A percentile compares a stretch with the other conserved stretches of the same genome.
phyloP scores from a whole-genome alignment of 768 basidiomycete genomes.

The Tricholoma hemisulphureum region DNA sequence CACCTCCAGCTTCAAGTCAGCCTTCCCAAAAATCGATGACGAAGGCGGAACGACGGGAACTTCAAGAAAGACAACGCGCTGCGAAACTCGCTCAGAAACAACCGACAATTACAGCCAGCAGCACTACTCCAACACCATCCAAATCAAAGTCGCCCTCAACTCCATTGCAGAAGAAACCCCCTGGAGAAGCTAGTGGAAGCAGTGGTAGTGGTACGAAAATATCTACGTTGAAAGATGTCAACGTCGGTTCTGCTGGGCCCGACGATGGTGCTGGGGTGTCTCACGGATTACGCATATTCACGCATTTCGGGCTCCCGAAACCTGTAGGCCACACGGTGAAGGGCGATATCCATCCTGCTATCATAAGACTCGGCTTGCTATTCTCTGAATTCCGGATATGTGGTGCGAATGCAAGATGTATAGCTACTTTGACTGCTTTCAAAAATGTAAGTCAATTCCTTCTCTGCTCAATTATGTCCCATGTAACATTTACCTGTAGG shows the following conservation, averaged over 20 bases:
- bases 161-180: slow-evolving; percentile 32
- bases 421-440: slow-evolving; percentile 88
- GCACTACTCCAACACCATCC: slow-evolving; percentile 18
- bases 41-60: slow-evolving; percentile 76
- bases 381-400: slow-evolving; percentile 91
- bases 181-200: slow-evolving; percentile 24
- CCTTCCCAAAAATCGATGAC: slow-evolving; percentile 71
- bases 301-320: slow-evolving; percentile 81
- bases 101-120: slow-evolving; percentile 17
- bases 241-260: slow-evolving; percentile 12
- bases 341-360: slow-evolving; percentile 88
- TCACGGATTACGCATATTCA: slow-evolving; percentile 78
- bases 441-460: slow-evolving; percentile 65
- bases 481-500: slow-evolving; percentile 42
- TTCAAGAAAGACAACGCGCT: slow-evolving; percentile 78
- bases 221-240: slow-evolving; percentile 25
- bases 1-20: slow-evolving; percentile 17
- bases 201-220: slow-evolving; percentile 17
- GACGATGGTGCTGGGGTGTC: slow-evolving; percentile 42
- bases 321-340: slow-evolving; percentile 52
- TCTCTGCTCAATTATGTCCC: slow-evolving; percentile 6
- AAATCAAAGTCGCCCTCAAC: slow-evolving; percentile 31
- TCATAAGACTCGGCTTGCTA: slow-evolving; percentile 82
- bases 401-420: slow-evolving; percentile 94
- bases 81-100: slow-evolving; percentile 59